phyloP scores from a whole-genome alignment of 75 land plant genomes.

The Selaginella tamariscina region DNA sequence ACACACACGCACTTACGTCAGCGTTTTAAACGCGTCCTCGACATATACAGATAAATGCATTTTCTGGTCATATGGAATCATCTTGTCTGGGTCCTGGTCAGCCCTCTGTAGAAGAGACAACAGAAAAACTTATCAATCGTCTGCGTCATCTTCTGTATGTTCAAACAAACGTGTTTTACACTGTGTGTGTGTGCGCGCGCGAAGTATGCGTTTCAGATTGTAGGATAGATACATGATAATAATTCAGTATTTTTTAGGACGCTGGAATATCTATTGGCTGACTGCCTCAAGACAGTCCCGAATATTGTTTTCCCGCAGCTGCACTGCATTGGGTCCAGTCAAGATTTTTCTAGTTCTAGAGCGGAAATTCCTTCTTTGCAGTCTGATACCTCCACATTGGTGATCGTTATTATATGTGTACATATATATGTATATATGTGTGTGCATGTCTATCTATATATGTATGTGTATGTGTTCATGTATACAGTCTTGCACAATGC shows the following conservation, averaged over 20 bases:
- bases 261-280: conserved; percentile 48
- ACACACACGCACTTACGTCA: too few relatives aligned
- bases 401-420: too few relatives aligned
- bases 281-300: conserved; percentile 27
- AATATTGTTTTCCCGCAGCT: conserved; percentile 44
- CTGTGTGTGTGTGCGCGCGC: too few relatives aligned
- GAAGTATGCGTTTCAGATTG: neutral
- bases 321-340: conserved; percentile 24
- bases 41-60: conserved; percentile 72
- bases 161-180: too few relatives aligned
- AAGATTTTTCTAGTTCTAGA: too few relatives aligned
- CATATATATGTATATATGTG: too few relatives aligned
- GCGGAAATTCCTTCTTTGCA: too few relatives aligned
- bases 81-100: conserved; percentile 37
- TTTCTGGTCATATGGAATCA: conserved; percentile 57
- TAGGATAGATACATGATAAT: neutral
- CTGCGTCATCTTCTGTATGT: conserved; percentile 68
- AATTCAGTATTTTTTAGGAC: conserved; percentile 32
- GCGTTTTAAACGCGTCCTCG: too few relatives aligned
- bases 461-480: too few relatives aligned
- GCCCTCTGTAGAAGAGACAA: conserved; percentile 44
- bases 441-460: too few relatives aligned
- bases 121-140: conserved; percentile 60
- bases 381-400: too few relatives aligned
- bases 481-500: conserved; percentile 19